Percentiles rank a stretch among this genome's conserved stretches.
phyloP scores from a whole-genome alignment of 139 green algal genomes.

The Klebsormidium nitens region DNA sequence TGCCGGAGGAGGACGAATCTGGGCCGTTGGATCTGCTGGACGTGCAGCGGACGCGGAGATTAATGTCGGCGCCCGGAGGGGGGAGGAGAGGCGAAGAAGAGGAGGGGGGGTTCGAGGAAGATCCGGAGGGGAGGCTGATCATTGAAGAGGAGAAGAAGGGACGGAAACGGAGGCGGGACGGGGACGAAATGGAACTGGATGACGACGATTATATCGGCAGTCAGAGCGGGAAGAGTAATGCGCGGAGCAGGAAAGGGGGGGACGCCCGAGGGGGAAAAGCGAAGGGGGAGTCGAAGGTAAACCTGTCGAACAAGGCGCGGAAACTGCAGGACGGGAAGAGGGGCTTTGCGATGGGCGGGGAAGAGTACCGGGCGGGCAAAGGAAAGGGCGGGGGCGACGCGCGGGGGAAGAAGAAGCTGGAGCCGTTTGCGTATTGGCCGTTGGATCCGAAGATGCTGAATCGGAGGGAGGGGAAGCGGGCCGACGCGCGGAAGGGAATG shows the following conservation, averaged over 20 bases:
- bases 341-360: slow-evolving; percentile 9
- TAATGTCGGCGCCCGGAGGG: slow-evolving; percentile 34
- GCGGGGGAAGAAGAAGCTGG: slow-evolving; percentile 41
- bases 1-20: slow-evolving; percentile 23
- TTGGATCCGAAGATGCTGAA: slow-evolving; percentile 96
- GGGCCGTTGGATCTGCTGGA: slow-evolving; percentile 80
- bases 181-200: slow-evolving; percentile 33
- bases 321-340: slow-evolving; percentile 11
- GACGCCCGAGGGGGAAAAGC: background rate
- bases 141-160: slow-evolving; percentile 55
- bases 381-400: slow-evolving; percentile 51
- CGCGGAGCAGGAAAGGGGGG: too few relatives aligned
- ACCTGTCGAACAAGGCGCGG: slow-evolving; percentile 6
- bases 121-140: slow-evolving; percentile 54
- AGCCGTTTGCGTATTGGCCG: slow-evolving; percentile 98
- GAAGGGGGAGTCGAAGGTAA: too few relatives aligned
- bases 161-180: slow-evolving; percentile 25
- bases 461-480: slow-evolving; percentile 53
- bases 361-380: slow-evolving; percentile 38
- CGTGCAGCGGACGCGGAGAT: slow-evolving; percentile 45
- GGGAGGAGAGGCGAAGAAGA: slow-evolving; percentile 18
- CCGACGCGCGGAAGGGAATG: slow-evolving; percentile 49
- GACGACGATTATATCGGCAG: background rate
- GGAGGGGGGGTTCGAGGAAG: slow-evolving; percentile 42
- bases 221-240: slow-evolving; percentile 15